These are phyloP conservation scores for Fusarium sp. DNA, from an alignment of 2,329 filamentous ascomycete species.

Conservation along the genomic window DNA sequence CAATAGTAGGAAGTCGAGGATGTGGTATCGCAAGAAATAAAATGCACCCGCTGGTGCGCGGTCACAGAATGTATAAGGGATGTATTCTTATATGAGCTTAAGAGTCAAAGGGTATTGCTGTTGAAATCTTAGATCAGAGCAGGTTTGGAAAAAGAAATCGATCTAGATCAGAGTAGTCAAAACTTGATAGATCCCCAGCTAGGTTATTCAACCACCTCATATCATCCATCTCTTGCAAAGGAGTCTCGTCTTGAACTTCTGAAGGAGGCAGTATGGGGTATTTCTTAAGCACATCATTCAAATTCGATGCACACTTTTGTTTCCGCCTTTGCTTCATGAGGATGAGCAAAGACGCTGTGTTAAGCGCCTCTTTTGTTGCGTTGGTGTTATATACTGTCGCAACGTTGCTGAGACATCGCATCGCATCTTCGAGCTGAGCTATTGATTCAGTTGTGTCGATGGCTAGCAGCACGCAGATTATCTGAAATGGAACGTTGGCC, in stretches of 20 bases:
- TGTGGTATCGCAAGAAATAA: constrained; percentile 65
- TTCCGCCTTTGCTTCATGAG: constrained; percentile 65
- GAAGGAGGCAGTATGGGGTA: constrained; percentile 48
- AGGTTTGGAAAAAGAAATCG: constrained; percentile 51
- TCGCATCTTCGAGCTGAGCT: constrained; percentile 62
- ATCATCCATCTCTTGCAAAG: constrained; percentile 36
- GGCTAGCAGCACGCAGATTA: constrained; percentile 67
- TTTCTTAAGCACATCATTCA: constrained; percentile 56
- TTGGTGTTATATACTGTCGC: constrained; percentile 60
- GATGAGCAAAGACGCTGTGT: constrained; percentile 67
- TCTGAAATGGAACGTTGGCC: constrained; percentile 71
- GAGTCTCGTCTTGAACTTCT: constrained; percentile 15
- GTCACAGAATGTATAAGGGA: rapidly evolving
- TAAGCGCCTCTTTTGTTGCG: constrained; percentile 65
- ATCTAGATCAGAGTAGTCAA: constrained; percentile 60
- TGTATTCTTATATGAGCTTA: background rate
- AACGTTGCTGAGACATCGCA: constrained; percentile 61
- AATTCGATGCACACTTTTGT: constrained; percentile 56
- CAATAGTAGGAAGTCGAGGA: constrained; percentile 59
- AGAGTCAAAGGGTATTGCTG: rapidly evolving
- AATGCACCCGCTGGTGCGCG: rapidly evolving
- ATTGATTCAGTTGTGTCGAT: constrained; percentile 66
- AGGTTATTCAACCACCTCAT: constrained; percentile 57
- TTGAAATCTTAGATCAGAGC: background rate
- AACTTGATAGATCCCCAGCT: constrained; percentile 59